Conservation (phyloP, 257 asterid species). For the Solanum corneliomulleri region DNA sequence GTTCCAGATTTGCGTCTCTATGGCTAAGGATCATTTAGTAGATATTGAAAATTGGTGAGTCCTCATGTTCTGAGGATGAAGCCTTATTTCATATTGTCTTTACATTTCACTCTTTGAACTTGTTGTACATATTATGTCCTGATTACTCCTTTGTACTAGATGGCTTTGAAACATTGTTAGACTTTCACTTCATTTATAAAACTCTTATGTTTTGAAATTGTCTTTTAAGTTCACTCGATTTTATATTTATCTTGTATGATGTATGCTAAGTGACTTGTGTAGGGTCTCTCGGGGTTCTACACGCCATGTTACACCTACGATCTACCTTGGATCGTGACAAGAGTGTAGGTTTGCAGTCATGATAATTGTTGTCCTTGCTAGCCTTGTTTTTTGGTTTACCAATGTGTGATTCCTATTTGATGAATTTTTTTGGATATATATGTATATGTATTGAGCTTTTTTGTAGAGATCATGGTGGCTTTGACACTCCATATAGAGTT, state of each 20-base stretch:
- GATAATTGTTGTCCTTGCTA: not conserved
- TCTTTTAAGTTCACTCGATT: not conserved
- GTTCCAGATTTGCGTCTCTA: not conserved
- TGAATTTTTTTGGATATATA: not conserved
- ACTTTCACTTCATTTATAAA: not conserved
- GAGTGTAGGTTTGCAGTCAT: not conserved
- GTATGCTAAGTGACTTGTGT: not conserved
- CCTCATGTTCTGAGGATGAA: not conserved
- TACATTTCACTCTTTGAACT: not conserved
- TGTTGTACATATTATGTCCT: not conserved
- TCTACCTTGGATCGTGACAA: not conserved
- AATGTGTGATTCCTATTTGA: not conserved
- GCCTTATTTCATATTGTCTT: not conserved
- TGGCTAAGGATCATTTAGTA: not conserved
- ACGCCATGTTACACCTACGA: not conserved
- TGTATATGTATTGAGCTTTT: not conserved
- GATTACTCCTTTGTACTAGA: not conserved
- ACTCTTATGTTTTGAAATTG: not conserved
- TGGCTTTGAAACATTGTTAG: not conserved
- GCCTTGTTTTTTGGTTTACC: not conserved
- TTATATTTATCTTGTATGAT: not conserved
- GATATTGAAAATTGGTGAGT: not conserved
- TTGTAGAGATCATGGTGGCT: not conserved
- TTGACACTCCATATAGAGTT: not conserved
- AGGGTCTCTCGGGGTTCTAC: no score